A percentile compares a stretch with the other conserved stretches of the same genome.
Evolutionary conservation across 169 alveolate genomes (phyloP).

Genomic region (Toxoplasma gondii): DNA sequence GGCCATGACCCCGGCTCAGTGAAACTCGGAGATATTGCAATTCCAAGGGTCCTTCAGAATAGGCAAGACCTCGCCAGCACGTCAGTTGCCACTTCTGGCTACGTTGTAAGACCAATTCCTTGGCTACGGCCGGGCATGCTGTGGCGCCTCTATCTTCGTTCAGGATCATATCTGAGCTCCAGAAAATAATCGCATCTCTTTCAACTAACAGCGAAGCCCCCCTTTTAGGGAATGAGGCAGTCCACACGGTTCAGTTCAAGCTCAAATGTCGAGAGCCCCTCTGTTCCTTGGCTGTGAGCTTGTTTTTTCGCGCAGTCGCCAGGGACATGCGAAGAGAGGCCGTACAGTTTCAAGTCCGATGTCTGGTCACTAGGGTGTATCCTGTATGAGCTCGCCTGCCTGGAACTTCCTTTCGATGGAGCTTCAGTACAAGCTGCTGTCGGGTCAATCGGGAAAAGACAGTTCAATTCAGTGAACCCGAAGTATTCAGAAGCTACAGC

Average conservation of each 20-base stretch:
- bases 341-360: slow-evolving; percentile 91
- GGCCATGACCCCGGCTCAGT: slow-evolving; percentile 80
- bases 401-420: slow-evolving; percentile 44
- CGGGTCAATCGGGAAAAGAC: background rate
- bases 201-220: too few species aligned
- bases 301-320: slow-evolving; percentile 18
- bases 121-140: background rate
- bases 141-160: too few species aligned
- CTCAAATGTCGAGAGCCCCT: too few species aligned
- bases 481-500: slow-evolving; percentile 2
- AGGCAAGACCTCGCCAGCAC: slow-evolving; percentile 95
- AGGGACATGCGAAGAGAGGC: background rate
- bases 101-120: slow-evolving; percentile 75
- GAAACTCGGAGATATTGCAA: slow-evolving; percentile 94
- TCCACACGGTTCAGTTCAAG: background rate
- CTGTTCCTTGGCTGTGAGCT: background rate
- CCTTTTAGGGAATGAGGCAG: background rate
- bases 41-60: slow-evolving; percentile 92
- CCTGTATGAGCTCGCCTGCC: slow-evolving; percentile 89
- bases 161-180: too few species aligned
- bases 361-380: slow-evolving; percentile 95
- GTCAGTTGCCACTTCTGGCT: slow-evolving; percentile 98
- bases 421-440: background rate
- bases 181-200: too few species aligned
- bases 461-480: background rate